Percentiles rank a stretch among this genome's conserved stretches.
Conservation (phyloP, 441 rosid genomes). For the Aleurites moluccanus region DNA sequence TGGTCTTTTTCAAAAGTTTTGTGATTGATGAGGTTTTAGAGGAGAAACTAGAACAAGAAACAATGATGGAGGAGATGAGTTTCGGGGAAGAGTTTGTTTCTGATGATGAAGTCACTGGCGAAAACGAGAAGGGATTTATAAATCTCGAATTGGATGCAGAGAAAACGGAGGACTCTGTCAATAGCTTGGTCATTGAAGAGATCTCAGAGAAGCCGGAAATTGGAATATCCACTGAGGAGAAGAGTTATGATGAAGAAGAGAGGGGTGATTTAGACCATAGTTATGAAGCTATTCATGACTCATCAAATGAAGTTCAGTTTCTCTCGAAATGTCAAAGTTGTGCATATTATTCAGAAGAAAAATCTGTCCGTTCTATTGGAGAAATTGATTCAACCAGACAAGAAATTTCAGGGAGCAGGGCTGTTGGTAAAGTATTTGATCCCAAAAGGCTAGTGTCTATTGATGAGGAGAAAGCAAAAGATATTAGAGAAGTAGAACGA, state of each 20-base stretch:
- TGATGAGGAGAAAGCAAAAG: too few relatives aligned
- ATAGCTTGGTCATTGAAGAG: background rate
- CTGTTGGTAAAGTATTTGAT: conserved; percentile 20
- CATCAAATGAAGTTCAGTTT: conserved; percentile 10
- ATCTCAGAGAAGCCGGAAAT: conserved; percentile 12
- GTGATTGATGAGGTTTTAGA: background rate
- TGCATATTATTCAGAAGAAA: background rate
- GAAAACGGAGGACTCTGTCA: conserved; percentile 20
- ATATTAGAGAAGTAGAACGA: too few relatives aligned
- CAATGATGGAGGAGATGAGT: background rate
- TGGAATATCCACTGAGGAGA: conserved; percentile 1
- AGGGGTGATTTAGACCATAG: background rate
- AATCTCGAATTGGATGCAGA: conserved; percentile 11
- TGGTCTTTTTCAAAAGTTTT: conserved; percentile 12
- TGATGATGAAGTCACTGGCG: background rate
- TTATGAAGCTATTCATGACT: too few relatives aligned
- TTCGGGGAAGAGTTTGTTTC: background rate
- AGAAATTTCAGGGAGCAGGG: conserved; percentile 26
- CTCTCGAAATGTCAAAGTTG: background rate
- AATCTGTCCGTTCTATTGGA: conserved; percentile 4
- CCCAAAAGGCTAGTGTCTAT: conserved; percentile 22
- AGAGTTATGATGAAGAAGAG: background rate
- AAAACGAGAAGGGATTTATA: background rate
- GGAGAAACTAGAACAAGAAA: conserved; percentile 13
- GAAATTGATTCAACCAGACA: conserved; percentile 12